Evolutionary conservation across 2,329 filamentous ascomycete species (phyloP).

Genomic region (Exserohilum rostratum): DNA sequence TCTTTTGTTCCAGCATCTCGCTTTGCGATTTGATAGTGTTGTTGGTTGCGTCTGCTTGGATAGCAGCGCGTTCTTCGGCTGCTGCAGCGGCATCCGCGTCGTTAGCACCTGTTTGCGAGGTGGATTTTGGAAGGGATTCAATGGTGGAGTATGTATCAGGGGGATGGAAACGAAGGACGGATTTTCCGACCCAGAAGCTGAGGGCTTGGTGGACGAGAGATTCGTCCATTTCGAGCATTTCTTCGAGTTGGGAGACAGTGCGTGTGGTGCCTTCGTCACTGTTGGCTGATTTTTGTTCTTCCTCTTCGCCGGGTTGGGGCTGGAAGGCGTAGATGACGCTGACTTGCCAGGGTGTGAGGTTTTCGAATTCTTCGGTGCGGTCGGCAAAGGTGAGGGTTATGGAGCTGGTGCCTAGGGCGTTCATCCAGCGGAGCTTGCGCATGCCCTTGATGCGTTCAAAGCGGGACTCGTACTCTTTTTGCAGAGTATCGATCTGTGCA

Average conservation of each 20-base stretch:
- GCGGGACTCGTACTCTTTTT: constrained; percentile 72
- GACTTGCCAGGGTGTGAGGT: constrained; percentile 84
- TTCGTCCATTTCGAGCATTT: constrained; percentile 72
- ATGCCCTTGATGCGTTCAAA: constrained; percentile 83
- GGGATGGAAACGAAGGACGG: constrained; percentile 62
- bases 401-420: constrained; percentile 77
- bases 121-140: constrained; percentile 55
- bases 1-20: constrained; percentile 69
- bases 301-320: constrained; percentile 47
- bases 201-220: constrained; percentile 71
- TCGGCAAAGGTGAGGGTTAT: constrained; percentile 85
- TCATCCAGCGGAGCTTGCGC: constrained; percentile 87
- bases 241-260: constrained; percentile 54
- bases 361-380: constrained; percentile 73
- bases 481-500: constrained; percentile 61
- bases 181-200: constrained; percentile 72
- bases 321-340: constrained; percentile 86
- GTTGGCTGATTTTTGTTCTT: constrained; percentile 16
- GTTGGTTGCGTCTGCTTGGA: constrained; percentile 52
- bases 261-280: constrained; percentile 44
- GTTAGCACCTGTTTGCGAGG: constrained; percentile 18
- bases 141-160: constrained; percentile 68
- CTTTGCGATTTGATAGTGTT: constrained; percentile 59
- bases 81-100: constrained; percentile 47
- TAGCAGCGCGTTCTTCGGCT: constrained; percentile 43